Conservation (phyloP, 2,329 filamentous ascomycete species). For the Cordyceps sp. region DNA sequence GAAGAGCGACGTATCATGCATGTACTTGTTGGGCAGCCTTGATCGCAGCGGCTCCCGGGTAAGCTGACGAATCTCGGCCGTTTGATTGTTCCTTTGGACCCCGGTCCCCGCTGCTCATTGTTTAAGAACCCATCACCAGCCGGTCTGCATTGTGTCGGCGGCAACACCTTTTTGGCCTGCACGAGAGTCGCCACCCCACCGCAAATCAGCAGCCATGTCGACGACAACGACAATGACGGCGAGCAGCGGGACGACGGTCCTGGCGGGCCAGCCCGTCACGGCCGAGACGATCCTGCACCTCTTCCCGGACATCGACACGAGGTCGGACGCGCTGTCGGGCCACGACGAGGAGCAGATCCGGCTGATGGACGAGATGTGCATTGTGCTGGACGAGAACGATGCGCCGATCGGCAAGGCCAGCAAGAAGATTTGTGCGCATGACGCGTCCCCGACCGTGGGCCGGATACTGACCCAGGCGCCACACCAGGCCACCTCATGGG, state of each 20-base stretch:
- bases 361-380: constrained; percentile 97
- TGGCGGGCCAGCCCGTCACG: constrained; percentile 49
- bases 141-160: no score
- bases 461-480: neutral
- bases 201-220: neutral
- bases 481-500: constrained; percentile 82
- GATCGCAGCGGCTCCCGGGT: no score
- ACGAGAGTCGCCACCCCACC: no score
- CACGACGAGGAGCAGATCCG: constrained; percentile 97
- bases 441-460: neutral
- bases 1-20: no score
- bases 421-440: constrained; percentile 79
- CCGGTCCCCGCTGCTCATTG: no score
- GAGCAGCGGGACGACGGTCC: constrained; percentile 7
- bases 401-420: constrained; percentile 85
- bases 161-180: no score
- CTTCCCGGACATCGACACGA: constrained; percentile 69
- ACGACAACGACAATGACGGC: constrained; percentile 13
- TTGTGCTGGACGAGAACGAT: constrained; percentile 86
- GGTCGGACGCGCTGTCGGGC: constrained; percentile 61
- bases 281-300: constrained; percentile 74
- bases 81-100: no score
- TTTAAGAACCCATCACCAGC: no score
- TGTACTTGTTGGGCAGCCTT: no score
- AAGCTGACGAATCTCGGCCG: no score